Base-by-base conservation (phyloP, 441 rosid species). In the Cnidoscolus chayamansa region DNA sequence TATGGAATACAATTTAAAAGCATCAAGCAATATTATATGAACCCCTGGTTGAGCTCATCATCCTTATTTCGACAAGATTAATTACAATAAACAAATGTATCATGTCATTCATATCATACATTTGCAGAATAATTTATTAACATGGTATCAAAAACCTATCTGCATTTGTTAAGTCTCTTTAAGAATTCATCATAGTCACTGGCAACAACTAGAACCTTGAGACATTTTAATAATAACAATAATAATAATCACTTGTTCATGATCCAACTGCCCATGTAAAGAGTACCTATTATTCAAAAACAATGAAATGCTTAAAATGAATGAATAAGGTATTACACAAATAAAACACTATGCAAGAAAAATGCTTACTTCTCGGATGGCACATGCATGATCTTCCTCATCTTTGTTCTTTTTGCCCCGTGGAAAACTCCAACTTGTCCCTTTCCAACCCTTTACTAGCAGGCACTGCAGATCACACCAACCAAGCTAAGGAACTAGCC, bases 371-470 rank as follows among this genome's bases (percentile, higher is more conserved):
- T 95, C 99, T 77, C 96, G 86, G 37, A 95, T 76, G 60, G 99
- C 97, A 87, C 98, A 93, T 70, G 95, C 92, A 86, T 91, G 86
- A 74, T 95, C 99, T 83, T 95, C 99, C 85, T 95, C 98, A 66
- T 95, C 97, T 77, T 95, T 95, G 81, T 88, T 95, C 91, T 93
- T 93, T 82, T 95, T 95, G 25, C 99, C 98, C 16, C 98, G 93
- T 45, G 99, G 98, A 75, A 95, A 95, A 84, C 98, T 93, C 99
- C 99, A 95, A 84, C 99, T 93, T 2, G 97, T 84, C 66, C 98
- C 99, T 88, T 91, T 95, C 99, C 99, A 93, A 73, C 97, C 99
- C 83, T 95, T 95, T 74, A 93, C 99, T 75, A 95, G 86, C 82
- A 95, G 63, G 81, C 98, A 92, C 99, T 92, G 79, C 72, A 76